phyloP scores from a whole-genome alignment of 306 rosid genomes.

The Ammopiptanthus mongolicus region DNA sequence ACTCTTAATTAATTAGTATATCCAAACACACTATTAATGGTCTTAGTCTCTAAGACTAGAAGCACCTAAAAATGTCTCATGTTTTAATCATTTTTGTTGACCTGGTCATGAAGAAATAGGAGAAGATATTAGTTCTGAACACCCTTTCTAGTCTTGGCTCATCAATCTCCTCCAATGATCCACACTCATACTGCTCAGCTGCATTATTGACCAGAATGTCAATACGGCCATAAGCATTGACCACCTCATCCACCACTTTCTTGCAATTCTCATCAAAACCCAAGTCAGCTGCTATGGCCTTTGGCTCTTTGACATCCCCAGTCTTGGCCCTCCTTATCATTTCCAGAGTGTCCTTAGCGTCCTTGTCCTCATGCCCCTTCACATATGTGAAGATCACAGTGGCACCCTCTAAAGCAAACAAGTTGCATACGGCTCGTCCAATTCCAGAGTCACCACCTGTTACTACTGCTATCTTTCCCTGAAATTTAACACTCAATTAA shows the following conservation, averaged over 20 bases:
- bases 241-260: conserved; percentile 50
- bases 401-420: conserved; percentile 73
- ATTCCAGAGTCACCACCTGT: conserved; percentile 86
- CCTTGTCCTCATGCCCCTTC: conserved; percentile 66
- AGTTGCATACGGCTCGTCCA: conserved; percentile 63
- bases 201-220: conserved; percentile 71
- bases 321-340: conserved; percentile 48
- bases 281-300: conserved; percentile 67
- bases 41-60: too few relatives aligned
- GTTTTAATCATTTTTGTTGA: background rate
- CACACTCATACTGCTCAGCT: conserved; percentile 54
- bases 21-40: too few relatives aligned
- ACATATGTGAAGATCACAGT: conserved; percentile 75
- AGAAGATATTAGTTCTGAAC: conserved; percentile 67
- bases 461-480: conserved; percentile 81
- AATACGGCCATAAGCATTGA: conserved; percentile 49
- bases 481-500: background rate
- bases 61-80: too few relatives aligned
- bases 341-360: conserved; percentile 55
- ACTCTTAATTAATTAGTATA: too few relatives aligned
- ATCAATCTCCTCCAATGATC: conserved; percentile 60
- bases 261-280: conserved; percentile 72
- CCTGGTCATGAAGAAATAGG: conserved; percentile 63
- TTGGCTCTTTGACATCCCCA: conserved; percentile 48
- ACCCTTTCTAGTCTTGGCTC: conserved; percentile 61